Evolutionary conservation across 2,329 filamentous ascomycete genomes (phyloP), one percentile per base, ranked within the genome.

Genomic region (Clarireedia homoeocarpa): DNA sequence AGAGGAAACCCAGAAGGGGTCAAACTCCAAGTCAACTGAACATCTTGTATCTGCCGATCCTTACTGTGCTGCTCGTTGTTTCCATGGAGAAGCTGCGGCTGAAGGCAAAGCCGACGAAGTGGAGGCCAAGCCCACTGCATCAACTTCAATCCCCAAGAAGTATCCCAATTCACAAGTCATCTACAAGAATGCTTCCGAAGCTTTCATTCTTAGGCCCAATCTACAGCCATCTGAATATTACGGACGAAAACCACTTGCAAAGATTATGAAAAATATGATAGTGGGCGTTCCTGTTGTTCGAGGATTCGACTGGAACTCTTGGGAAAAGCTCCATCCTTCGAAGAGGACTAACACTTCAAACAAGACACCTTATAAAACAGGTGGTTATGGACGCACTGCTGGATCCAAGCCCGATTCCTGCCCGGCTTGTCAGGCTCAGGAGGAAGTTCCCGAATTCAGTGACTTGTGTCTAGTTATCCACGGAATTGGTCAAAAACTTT

Each of bases 401-500:
- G 53, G 30, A n/a, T 52, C 46, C 6, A 65, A 63, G 40, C 42
- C 45, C 26, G 58, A 51, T 44, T 49, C 65, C 10, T 83, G 85
- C 70, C 64, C 75, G 61, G 79, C 84, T 66, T 86, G 89, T 72
- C 72, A 78, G 67, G 74, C 81, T 63, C 77, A 89, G 69, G 78
- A 83, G 67, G 75, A 81, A 44, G 77, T 77, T 27, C 84, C 84
- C 1, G 83, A 84, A 59, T 88, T 95, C 5, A 92, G 88, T 0
- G 94, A 99, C 67, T 76, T 99, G 6, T 82, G 97, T 1, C 77
- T 99, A 4, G 89, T 97, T 9, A 88, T 94, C 45, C 94, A 99
- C 66, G 94, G 94, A 2, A 97, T 99, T 61, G 94, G 94, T 0
- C 94, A 99, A 70, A 97, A 99, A 70, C 79, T 97, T 50, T 95